phyloP scores from a whole-genome alignment of 1,139 yeast species.

The Blastobotrys ciferrii region DNA sequence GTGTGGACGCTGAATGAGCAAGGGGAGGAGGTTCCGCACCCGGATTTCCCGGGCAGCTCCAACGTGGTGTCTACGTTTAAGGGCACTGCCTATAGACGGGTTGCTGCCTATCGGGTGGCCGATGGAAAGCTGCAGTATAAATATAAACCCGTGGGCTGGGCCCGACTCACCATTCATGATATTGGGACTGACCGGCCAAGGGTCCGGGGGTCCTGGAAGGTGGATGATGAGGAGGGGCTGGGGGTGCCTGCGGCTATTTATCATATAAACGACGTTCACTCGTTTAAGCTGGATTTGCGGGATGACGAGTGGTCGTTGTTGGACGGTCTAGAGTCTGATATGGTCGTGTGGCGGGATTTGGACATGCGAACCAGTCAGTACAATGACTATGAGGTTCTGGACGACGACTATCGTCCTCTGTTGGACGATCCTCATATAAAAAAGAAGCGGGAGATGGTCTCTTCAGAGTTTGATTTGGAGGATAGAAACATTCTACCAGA shows the following conservation, averaged over 20 bases:
- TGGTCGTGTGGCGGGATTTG: constrained; percentile 37
- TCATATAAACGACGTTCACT: constrained; percentile 27
- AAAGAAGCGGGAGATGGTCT: neutral
- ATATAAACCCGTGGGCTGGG: constrained; percentile 37
- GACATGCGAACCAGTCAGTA: constrained; percentile 26
- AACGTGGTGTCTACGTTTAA: constrained; percentile 21
- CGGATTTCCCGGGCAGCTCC: constrained; percentile 19
- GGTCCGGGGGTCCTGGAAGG: constrained; percentile 36
- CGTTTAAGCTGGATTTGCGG: constrained; percentile 20
- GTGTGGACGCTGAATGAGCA: constrained; percentile 22
- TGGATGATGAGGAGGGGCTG: constrained; percentile 34
- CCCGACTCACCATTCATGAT: constrained; percentile 30
- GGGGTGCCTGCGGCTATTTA: constrained; percentile 36
- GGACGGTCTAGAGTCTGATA: constrained; percentile 15
- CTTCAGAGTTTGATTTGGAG: constrained; percentile 12
- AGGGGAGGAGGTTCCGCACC: constrained; percentile 28
- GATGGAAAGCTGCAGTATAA: constrained; percentile 23
- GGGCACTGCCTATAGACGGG: constrained; percentile 34
- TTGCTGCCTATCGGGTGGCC: constrained; percentile 21
- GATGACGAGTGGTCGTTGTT: constrained; percentile 25
- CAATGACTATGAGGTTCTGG: constrained; percentile 1
- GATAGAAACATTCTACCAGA: constrained; percentile 10
- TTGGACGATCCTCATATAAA: neutral
- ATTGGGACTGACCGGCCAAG: constrained; percentile 18
- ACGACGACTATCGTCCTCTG: constrained; percentile 14